Conservation (phyloP, 257 asterid species). For the Solanum rostratum region DNA sequence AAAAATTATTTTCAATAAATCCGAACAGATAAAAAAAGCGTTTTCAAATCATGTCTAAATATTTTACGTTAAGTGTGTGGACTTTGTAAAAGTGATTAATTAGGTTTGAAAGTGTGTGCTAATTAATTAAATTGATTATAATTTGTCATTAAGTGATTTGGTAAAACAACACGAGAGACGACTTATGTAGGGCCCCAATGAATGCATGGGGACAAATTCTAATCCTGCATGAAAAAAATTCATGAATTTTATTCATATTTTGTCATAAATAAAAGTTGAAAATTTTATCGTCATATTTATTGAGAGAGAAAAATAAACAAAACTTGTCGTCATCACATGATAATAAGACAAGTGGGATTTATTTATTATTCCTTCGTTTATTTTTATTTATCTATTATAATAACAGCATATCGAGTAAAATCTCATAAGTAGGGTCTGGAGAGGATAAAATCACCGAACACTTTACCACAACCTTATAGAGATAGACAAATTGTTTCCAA, state of each 20-base stretch:
- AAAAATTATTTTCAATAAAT: background rate
- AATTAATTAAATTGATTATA: background rate
- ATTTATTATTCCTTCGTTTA: background rate
- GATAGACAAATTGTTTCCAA: no score
- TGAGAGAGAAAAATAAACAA: background rate
- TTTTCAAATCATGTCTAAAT: background rate
- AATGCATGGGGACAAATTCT: background rate
- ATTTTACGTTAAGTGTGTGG: background rate
- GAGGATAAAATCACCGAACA: no score
- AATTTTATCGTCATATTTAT: background rate
- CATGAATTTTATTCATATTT: background rate
- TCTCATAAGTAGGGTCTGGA: no score
- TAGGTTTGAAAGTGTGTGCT: background rate
- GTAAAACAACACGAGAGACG: constrained; percentile 3
- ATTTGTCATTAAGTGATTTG: constrained; percentile 13
- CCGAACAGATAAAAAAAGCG: accelerated
- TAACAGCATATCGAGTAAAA: no score
- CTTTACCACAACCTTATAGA: no score
- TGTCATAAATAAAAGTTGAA: background rate
- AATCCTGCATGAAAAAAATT: background rate
- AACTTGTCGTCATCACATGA: background rate
- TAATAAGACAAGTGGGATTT: background rate
- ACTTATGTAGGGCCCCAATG: background rate
- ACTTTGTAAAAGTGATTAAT: background rate
- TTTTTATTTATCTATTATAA: background rate